A percentile compares a stretch with the other conserved stretches of the same genome.
Conservation (phyloP, 257 asterid genomes). For the Sherardia arvensis region DNA sequence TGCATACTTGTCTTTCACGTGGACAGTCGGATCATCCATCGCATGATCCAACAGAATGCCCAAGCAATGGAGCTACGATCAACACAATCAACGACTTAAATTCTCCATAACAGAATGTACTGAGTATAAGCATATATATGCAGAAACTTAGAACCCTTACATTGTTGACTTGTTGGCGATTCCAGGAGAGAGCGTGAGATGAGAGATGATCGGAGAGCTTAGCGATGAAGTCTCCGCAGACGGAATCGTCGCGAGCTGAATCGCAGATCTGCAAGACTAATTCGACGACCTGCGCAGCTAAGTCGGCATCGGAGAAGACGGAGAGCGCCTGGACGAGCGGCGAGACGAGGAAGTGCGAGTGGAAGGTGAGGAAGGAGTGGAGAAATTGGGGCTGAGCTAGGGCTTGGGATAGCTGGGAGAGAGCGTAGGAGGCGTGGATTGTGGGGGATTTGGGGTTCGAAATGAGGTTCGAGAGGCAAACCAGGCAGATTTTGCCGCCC, state of each 20-base stretch:
- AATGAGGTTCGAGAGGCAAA: constrained; percentile 76
- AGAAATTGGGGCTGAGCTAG: constrained; percentile 59
- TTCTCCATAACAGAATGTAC: not conserved
- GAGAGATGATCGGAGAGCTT: constrained; percentile 63
- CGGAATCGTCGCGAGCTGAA: constrained; percentile 20
- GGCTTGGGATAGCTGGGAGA: constrained; percentile 81
- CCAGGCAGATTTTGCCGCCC: constrained; percentile 83
- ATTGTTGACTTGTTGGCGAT: constrained; percentile 63
- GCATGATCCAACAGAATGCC: constrained; percentile 69
- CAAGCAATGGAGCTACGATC: constrained; percentile 81
- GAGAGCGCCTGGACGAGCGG: constrained; percentile 59
- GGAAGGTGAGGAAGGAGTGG: constrained; percentile 45
- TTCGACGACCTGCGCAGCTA: constrained; percentile 60
- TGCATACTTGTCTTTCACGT: constrained; percentile 51
- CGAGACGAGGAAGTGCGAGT: constrained; percentile 78
- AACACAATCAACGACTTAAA: constrained; percentile 2
- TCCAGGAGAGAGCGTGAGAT: constrained; percentile 57
- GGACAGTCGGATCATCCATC: constrained; percentile 35
- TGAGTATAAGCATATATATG: not conserved
- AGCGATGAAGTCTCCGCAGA: constrained; percentile 54
- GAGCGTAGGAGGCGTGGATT: constrained; percentile 80
- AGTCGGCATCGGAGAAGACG: constrained; percentile 56
- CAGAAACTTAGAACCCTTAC: constrained; percentile 24
- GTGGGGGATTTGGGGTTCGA: constrained; percentile 69
- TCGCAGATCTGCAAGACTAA: constrained; percentile 51